These are phyloP conservation scores for Xylaria arbuscula DNA, from an alignment of 2,329 filamentous ascomycete species.

Conservation along the genomic window DNA sequence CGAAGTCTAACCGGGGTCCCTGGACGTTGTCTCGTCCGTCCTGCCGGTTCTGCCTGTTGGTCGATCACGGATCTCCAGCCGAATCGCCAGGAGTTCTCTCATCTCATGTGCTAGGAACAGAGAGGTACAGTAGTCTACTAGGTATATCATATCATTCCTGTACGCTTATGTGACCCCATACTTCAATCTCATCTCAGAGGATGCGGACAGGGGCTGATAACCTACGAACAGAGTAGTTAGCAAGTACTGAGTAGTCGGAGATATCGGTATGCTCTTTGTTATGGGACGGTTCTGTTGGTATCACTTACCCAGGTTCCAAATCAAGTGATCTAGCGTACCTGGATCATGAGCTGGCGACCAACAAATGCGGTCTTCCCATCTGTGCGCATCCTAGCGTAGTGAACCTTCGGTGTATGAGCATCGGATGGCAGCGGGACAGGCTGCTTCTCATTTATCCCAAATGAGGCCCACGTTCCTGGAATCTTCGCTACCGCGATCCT, in stretches of 20 bases:
- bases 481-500: conserved; percentile 9
- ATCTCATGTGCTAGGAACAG: not conserved
- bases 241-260: not conserved
- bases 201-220: not conserved
- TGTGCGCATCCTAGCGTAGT: conserved; percentile 14
- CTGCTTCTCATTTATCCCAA: conserved; percentile 9
- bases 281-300: conserved; percentile 4
- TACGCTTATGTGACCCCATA: not conserved
- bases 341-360: conserved; percentile 17
- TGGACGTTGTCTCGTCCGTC: conserved; percentile 21
- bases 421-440: conserved; percentile 8
- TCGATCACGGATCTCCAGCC: conserved; percentile 30
- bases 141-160: not conserved
- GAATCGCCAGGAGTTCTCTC: conserved; percentile 10
- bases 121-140: not conserved
- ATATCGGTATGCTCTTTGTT: not conserved
- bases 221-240: not conserved
- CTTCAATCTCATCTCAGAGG: not conserved
- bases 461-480: conserved; percentile 26
- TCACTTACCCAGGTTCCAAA: conserved; percentile 1
- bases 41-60: conserved; percentile 21
- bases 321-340: conserved; percentile 11
- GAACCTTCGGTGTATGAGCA: not conserved
- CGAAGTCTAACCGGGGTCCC: conserved; percentile 10
- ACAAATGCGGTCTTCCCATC: conserved; percentile 12